Base-by-base conservation (phyloP, 202 grass and related monocot genomes). In the Sporobolus alterniflorus region DNA sequence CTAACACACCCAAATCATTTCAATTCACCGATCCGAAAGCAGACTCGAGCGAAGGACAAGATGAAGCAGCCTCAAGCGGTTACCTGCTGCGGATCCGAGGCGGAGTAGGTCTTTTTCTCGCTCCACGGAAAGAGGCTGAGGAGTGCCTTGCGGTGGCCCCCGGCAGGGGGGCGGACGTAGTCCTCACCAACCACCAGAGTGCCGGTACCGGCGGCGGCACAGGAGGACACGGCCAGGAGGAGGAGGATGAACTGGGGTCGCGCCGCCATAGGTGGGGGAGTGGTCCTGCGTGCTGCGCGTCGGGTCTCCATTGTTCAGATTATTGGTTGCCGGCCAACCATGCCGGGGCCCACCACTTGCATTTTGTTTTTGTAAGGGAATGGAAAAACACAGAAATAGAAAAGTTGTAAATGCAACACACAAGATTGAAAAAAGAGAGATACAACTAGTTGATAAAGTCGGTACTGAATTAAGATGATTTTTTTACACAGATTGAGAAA, bases 31-130 rank as follows among this genome's bases (percentile, higher is more conserved):
- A 73, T 56, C 22, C 49, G 20, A 40, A 13, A 47, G 31, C 44
- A 76, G 70, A n/a, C n/a, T n/a, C n/a, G n/a, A n/a, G n/a, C n/a
- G n/a, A n/a, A n/a, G n/a, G n/a, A n/a, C n/a, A n/a, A 39, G 36
- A 39, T 4, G 25, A 39, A 30, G 29, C 31, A 74, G 13, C 9
- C n/a, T 42, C 74, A 75, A 48, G 20, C 62, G 1, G 9, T 77
- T 64, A 98, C 95, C 89, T 98, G 95, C 46, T 93, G 90, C 46
- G 95, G 92, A 68, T 89, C 87, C 64, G 84, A 85, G 9, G 71
- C 36, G 43, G 72, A 57, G 51, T 83, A 89, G 29, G 80, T 48
- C 55, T 78, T 82, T 71, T 74, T 73, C 84, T 87, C 71, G 82
- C 64, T 71, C 92, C 89, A 92, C 13, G 85, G 86, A 51, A 82